Percentiles rank a stretch among this genome's conserved stretches.
Evolutionary conservation across 306 rosid genomes (phyloP).

Genomic region (Rosa persica): DNA sequence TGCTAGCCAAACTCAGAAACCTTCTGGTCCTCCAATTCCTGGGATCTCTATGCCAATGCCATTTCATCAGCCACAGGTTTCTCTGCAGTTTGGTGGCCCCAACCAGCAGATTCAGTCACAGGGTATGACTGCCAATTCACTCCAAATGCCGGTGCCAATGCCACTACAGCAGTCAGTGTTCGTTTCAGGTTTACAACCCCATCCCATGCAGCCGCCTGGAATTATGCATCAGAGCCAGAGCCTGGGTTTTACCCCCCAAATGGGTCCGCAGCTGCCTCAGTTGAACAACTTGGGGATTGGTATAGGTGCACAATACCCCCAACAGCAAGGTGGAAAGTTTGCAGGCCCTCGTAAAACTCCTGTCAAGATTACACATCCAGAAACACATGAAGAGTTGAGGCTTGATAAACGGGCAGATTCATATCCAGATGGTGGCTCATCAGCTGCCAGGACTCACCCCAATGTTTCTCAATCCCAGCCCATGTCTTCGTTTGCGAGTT

Average conservation of each 20-base stretch:
- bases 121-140: constrained; percentile 61
- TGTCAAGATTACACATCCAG: constrained; percentile 94
- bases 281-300: constrained; percentile 66
- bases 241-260: constrained; percentile 58
- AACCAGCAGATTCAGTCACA: constrained; percentile 81
- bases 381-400: constrained; percentile 82
- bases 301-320: constrained; percentile 58
- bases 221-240: constrained; percentile 69
- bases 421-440: constrained; percentile 58
- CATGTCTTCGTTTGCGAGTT: constrained; percentile 43
- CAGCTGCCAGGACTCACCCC: constrained; percentile 60
- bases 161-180: constrained; percentile 66
- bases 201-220: constrained; percentile 75
- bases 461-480: constrained; percentile 66
- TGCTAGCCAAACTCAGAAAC: constrained; percentile 62
- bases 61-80: constrained; percentile 63
- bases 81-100: constrained; percentile 77
- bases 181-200: constrained; percentile 69
- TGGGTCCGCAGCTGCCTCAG: constrained; percentile 70
- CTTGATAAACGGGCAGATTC: constrained; percentile 74
- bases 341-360: constrained; percentile 63
- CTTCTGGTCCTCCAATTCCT: constrained; percentile 52
- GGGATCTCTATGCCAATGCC: constrained; percentile 67
- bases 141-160: constrained; percentile 66
- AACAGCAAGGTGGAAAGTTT: constrained; percentile 79